Percentiles rank a stretch among this genome's conserved stretches.
phyloP scores from a whole-genome alignment of 352 stramenopile species.

The Pythium oligandrum region DNA sequence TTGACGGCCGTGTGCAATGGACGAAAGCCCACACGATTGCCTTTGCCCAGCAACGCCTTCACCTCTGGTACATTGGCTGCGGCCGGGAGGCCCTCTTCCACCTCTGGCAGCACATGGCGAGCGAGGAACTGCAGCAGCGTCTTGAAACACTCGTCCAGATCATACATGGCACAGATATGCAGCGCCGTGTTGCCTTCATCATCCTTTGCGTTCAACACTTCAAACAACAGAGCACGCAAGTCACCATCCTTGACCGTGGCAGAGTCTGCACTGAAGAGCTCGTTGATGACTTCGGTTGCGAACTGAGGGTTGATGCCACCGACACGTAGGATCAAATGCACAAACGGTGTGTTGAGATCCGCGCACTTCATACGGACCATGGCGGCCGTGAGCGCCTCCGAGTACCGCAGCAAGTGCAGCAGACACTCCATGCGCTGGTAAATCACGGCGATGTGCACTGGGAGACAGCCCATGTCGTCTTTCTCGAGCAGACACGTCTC shows the following conservation, averaged over 20 bases:
- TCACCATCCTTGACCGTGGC: slow-evolving; percentile 20
- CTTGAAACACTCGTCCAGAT: slow-evolving; percentile 44
- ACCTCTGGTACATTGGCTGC: slow-evolving; percentile 18
- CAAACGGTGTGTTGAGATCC: slow-evolving; percentile 56
- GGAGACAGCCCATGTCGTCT: slow-evolving; percentile 81
- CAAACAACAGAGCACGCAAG: slow-evolving; percentile 42
- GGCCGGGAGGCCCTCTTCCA: slow-evolving; percentile 2
- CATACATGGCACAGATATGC: slow-evolving; percentile 67
- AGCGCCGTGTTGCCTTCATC: slow-evolving; percentile 79
- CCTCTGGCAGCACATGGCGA: slow-evolving; percentile 18
- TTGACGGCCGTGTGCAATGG: slow-evolving; percentile 70
- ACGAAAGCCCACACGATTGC: slow-evolving; percentile 61
- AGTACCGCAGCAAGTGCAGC: slow-evolving; percentile 56
- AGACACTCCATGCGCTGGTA: slow-evolving; percentile 40
- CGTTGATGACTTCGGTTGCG: slow-evolving; percentile 28
- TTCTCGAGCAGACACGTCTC: slow-evolving; percentile 68
- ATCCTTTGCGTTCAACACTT: slow-evolving; percentile 46
- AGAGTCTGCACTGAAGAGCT: slow-evolving; percentile 23
- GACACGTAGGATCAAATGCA: slow-evolving; percentile 65
- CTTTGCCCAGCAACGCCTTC: slow-evolving; percentile 39
- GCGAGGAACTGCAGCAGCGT: slow-evolving; percentile 40
- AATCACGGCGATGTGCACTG: slow-evolving; percentile 69
- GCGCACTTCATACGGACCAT: slow-evolving; percentile 66
- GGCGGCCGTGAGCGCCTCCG: slow-evolving; percentile 51
- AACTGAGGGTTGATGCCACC: slow-evolving; percentile 53